These are phyloP conservation scores for Canna indica DNA, from an alignment of 176 grass and related monocot species.

Conservation along the genomic window DNA sequence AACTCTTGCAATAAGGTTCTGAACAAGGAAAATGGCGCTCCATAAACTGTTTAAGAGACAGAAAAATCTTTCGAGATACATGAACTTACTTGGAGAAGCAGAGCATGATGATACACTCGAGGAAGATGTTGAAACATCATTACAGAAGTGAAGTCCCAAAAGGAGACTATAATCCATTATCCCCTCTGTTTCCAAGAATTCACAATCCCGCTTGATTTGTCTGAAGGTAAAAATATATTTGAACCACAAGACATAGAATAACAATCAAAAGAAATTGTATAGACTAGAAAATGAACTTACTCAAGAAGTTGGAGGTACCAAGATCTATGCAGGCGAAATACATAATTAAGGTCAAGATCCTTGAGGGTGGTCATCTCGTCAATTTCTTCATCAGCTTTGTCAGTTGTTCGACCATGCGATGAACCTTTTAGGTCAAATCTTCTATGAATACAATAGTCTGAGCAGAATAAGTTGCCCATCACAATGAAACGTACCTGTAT, in stretches of 20 bases:
- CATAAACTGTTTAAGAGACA: not conserved
- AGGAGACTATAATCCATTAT: constrained; percentile 99
- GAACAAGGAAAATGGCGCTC: not conserved
- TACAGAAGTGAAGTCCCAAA: constrained; percentile 79
- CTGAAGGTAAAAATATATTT: constrained; percentile 27
- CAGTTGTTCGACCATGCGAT: constrained; percentile 75
- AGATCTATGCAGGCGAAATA: constrained; percentile 66
- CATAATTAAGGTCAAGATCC: constrained; percentile 89
- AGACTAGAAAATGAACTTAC: constrained; percentile 42
- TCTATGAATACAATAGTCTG: constrained; percentile 80
- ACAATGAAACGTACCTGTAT: constrained; percentile 90
- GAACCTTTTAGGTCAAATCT: constrained; percentile 97
- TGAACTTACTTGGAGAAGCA: constrained; percentile 11
- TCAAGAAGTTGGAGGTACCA: constrained; percentile 60
- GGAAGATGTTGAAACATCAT: constrained; percentile 12
- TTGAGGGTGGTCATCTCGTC: constrained; percentile 98
- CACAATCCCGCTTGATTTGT: constrained; percentile 71
- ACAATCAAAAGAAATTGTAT: constrained; percentile 1
- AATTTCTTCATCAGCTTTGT: constrained; percentile 81
- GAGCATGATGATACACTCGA: not conserved
- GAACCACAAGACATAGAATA: not conserved
- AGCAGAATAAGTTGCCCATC: constrained; percentile 97
- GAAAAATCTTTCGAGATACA: not conserved
- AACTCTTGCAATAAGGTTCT: constrained; percentile 30
- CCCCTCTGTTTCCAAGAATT: constrained; percentile 71